Conservation (phyloP, 495 filamentous ascomycete genomes). For the Hypoxylon intermedium region DNA sequence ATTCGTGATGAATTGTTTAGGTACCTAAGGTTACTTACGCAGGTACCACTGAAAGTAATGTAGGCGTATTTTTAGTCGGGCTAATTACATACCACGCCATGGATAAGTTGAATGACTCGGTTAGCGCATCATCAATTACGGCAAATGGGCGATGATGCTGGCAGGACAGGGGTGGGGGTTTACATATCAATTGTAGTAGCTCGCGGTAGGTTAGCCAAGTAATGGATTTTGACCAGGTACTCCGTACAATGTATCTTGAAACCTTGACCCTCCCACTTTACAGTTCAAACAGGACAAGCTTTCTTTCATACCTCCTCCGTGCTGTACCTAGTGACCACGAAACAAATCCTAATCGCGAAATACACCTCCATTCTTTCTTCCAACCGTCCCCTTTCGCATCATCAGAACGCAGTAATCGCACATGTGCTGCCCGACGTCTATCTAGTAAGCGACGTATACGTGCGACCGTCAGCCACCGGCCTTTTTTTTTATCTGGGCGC, state of each 20-base stretch:
- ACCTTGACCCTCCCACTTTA: neutral
- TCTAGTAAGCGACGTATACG: conserved; percentile 26
- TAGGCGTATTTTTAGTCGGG: conserved; percentile 9
- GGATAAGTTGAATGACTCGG: conserved; percentile 20
- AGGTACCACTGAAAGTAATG: conserved; percentile 7
- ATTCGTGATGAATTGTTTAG: neutral
- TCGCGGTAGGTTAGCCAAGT: neutral
- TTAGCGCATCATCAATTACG: conserved; percentile 30
- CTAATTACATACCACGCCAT: conserved; percentile 25
- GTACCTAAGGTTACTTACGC: conserved; percentile 12
- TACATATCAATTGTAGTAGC: too few relatives aligned
- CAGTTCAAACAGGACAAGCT: too few relatives aligned
- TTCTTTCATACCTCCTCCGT: neutral
- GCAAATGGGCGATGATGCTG: conserved; percentile 22
- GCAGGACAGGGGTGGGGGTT: conserved; percentile 4
- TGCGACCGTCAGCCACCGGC: conserved; percentile 36
- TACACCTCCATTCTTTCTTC: neutral
- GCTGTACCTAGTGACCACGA: neutral
- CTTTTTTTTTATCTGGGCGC: conserved; percentile 35
- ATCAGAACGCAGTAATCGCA: neutral
- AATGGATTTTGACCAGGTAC: neutral
- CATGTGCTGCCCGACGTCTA: conserved; percentile 6
- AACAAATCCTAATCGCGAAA: conserved; percentile 13
- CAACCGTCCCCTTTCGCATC: too few relatives aligned
- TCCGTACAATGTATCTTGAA: neutral